These are phyloP conservation scores for Ophiostoma sp. DNA, from an alignment of 2,329 filamentous ascomycete species.

Conservation along the genomic window DNA sequence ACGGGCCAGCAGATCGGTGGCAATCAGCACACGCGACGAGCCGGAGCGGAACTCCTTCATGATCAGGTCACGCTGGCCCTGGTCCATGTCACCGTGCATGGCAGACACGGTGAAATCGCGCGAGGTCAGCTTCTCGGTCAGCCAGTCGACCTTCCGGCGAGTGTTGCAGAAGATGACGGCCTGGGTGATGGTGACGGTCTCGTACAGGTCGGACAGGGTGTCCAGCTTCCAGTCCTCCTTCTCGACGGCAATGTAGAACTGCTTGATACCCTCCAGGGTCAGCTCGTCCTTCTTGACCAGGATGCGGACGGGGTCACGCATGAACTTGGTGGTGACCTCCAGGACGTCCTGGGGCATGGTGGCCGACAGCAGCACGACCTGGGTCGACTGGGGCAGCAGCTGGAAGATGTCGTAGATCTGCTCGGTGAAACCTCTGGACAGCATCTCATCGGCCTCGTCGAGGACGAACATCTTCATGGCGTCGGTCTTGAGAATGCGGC, in stretches of 20 bases:
- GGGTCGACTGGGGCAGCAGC: slow-evolving; percentile 93
- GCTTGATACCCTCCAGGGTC: slow-evolving; percentile 99
- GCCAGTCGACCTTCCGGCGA: slow-evolving; percentile 99
- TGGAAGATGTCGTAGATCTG: slow-evolving; percentile 99
- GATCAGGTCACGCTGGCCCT: slow-evolving; percentile 94
- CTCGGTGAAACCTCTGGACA: slow-evolving; percentile 98
- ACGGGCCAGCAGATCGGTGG: slow-evolving; percentile 95
- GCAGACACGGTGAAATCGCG: slow-evolving; percentile 99
- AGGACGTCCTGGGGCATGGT: slow-evolving; percentile 99
- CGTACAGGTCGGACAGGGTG: slow-evolving; percentile 96
- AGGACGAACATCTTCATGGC: slow-evolving; percentile 99
- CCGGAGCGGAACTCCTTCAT: slow-evolving; percentile 99
- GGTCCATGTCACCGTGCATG: slow-evolving; percentile 99
- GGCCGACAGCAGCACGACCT: slow-evolving; percentile 95
- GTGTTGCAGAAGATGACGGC: slow-evolving; percentile 99
- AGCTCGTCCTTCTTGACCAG: slow-evolving; percentile 99
- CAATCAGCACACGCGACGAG: slow-evolving; percentile 96
- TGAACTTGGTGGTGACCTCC: slow-evolving; percentile 99
- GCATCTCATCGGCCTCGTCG: slow-evolving; percentile 98
- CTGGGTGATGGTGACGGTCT: slow-evolving; percentile 98
- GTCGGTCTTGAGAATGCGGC: slow-evolving; percentile 93
- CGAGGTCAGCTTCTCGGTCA: slow-evolving; percentile 97
- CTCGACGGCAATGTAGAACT: slow-evolving; percentile 99
- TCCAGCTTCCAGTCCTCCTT: slow-evolving; percentile 99
- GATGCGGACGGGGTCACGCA: slow-evolving; percentile 98